phyloP scores from a whole-genome alignment of 495 filamentous ascomycete genomes.

The Talaromyces wortmannii region DNA sequence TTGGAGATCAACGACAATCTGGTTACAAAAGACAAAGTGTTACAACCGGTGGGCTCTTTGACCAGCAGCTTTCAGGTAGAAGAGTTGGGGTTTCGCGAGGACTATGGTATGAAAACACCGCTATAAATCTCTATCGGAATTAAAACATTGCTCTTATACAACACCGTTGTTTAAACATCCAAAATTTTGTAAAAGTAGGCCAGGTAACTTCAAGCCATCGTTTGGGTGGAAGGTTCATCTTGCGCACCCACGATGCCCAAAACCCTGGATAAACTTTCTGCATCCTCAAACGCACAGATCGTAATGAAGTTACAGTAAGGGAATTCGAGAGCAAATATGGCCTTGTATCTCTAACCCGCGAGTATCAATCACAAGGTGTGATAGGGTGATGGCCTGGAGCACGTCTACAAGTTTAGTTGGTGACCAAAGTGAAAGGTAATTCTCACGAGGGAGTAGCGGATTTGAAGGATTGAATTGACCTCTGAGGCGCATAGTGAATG shows the following conservation, averaged over 20 bases:
- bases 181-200: too few species aligned
- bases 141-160: too few species aligned
- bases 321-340: conserved; percentile 6
- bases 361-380: conserved; percentile 9
- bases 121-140: too few species aligned
- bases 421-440: neutral
- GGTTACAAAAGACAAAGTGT: too few species aligned
- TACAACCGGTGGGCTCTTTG: too few species aligned
- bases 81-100: too few species aligned
- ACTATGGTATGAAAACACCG: too few species aligned
- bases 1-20: too few species aligned
- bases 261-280: neutral
- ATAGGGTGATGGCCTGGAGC: neutral
- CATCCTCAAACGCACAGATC: conserved; percentile 1
- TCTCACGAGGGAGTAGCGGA: neutral
- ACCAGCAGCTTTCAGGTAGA: too few species aligned
- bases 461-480: neutral
- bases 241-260: neutral
- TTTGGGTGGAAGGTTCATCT: too few species aligned
- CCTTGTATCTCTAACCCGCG: neutral
- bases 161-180: too few species aligned
- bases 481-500: neutral
- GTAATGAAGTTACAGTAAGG: neutral
- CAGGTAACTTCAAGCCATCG: too few species aligned
- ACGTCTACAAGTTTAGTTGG: neutral